Percentiles rank a stretch among this genome's conserved stretches.
Conservation (phyloP, 768 basidiomycete genomes). For the Suillus plorans region DNA sequence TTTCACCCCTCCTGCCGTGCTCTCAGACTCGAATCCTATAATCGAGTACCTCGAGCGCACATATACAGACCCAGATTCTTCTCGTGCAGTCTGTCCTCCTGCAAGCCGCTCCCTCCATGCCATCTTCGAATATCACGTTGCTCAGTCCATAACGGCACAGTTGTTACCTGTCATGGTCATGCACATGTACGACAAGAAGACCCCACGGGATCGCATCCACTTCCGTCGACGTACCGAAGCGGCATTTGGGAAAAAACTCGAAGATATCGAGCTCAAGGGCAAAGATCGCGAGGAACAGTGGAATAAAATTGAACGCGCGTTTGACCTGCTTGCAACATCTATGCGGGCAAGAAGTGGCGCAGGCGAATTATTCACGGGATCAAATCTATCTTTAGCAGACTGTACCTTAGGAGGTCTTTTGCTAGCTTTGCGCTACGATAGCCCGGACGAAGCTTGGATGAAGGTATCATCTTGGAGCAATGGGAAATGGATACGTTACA, state of each 20-base stretch:
- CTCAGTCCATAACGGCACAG: constrained; percentile 14
- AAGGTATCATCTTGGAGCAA: constrained; percentile 26
- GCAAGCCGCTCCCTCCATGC: constrained; percentile 23
- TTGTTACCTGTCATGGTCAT: constrained; percentile 20
- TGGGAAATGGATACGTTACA: constrained; percentile 27
- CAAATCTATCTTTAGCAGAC: constrained; percentile 24
- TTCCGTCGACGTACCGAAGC: constrained; percentile 19
- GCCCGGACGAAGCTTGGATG: constrained; percentile 28
- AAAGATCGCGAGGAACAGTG: constrained; percentile 23
- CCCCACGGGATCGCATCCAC: constrained; percentile 17
- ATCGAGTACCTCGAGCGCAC: constrained; percentile 36
- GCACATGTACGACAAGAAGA: constrained; percentile 23
- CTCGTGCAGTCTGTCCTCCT: constrained; percentile 18
- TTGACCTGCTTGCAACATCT: constrained; percentile 10
- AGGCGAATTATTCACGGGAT: constrained; percentile 21
- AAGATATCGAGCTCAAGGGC: constrained; percentile 17
- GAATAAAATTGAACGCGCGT: constrained; percentile 19
- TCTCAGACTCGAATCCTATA: constrained; percentile 37
- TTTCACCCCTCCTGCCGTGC: constrained; percentile 18
- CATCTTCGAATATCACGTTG: constrained; percentile 21
- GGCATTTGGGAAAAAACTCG: constrained; percentile 7
- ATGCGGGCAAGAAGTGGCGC: constrained; percentile 10
- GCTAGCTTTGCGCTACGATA: constrained; percentile 22
- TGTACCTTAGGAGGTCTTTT: constrained; percentile 26
- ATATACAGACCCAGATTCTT: constrained; percentile 18